Base-by-base conservation (phyloP, 1,284 basidiomycete species). In the Anthracocystis panici-leucophaei region DNA sequence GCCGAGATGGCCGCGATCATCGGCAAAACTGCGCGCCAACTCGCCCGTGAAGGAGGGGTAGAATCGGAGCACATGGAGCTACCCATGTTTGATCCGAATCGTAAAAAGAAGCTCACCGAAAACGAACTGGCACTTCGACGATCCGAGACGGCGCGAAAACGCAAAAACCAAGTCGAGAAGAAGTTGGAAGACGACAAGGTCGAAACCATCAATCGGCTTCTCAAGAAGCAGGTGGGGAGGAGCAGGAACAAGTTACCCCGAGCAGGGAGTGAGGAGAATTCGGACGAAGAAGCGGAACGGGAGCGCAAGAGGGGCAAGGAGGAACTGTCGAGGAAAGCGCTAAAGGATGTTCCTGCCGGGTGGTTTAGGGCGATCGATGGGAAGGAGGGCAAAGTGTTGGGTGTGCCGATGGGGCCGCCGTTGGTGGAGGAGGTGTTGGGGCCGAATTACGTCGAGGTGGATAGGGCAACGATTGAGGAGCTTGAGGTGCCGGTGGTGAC, bases 121-220 rank as follows among this genome's bases (percentile, higher is more conserved):
- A 90, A 91, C 0, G 94, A 95, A 85, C 87, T 93, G 1, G 91
- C 92, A 0, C 87, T 95, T 18, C 89, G 91, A 52, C 88, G 92
- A 31, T 93, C 94, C 83, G 94, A 96, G 86, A 93, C 91, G 0
- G 93, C 93, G 0, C 88, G 93, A 33, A 92, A 94, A 83, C 88
- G 94, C 49, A 92, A 91, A 80, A 92, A 95, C 77, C 88, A 95
- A 67, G 91, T 90, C 20, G 94, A 95, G 85, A 94, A 95, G 88
- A 93, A 92, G 85, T 88, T 94, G 21, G 93, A 95, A 83, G 94
- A 96, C 79, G 94, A 96, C 85, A 95, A 95, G 89, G 93, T 80
- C 7, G 83, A 92, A 91, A 90, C 94, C 0, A 96, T 96, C 86
- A 95, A 95, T 80, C 91, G 93, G 20, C 88, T 96, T 3, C 89